Base-by-base conservation (phyloP, 768 basidiomycete species). In the Tulasnella sp. region DNA sequence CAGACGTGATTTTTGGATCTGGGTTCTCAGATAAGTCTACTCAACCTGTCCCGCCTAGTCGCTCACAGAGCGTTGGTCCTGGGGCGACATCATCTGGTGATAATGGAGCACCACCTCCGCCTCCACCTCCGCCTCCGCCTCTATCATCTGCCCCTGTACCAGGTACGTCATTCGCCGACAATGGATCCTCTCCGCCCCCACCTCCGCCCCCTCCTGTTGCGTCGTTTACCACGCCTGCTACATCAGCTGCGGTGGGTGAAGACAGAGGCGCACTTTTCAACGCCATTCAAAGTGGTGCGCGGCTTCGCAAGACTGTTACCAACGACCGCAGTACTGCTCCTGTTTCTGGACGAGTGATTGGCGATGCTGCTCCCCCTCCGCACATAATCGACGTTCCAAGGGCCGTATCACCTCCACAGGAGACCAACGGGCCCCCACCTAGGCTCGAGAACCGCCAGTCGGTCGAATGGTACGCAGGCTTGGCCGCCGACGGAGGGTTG, bases 391-490 rank as follows among this genome's bases (percentile, higher is more conserved):
- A 72, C 30, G 31, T 19, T 17, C 74, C 71, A 10, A 74, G 78
- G n/a, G n/a, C 69, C 71, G 17, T 65, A 72, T 41, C 70, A 69
- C 0, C 52, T 11, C 29, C 27, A 8, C n/a, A n/a, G n/a, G 52
- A 31, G 17, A 76, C 78, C 21, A 76, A 80, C 2, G 73, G 73
- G 11, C 55, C 66, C 24, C 71, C 70, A 5, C 34, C 42, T 49
- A 59, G 67, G 38, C 71, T 76, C 31, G 76, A 71, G 56, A 79
- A 85, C 65, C 75, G 83, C 60, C 85, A 92, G 69, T 85, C 84
- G 5, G 85, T 94, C 2, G 92, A 91, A 66, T 98, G 93, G 93
- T 92, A 89, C 68, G 79, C 83, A 52, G 85, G 84, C 30, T 76
- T 94, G 11, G 92, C 93, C 11, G 86, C 85, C 41, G 84, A 94